phyloP scores from a whole-genome alignment of 1,284 basidiomycete species.

The Malassezia yamatoensis region DNA sequence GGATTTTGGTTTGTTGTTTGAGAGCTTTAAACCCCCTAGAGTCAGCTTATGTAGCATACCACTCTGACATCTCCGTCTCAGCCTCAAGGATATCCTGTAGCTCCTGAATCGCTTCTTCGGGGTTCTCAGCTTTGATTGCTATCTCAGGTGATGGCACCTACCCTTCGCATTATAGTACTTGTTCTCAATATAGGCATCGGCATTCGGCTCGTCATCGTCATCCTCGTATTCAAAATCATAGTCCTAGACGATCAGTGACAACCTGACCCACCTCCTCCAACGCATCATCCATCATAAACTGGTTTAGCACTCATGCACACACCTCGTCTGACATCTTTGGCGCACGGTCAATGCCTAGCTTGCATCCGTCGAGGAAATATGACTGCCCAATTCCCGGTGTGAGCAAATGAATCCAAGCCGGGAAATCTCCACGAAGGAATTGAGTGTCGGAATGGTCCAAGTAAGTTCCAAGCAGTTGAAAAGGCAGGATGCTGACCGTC shows the following conservation, averaged over 20 bases:
- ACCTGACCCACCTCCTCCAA: constrained; percentile 27
- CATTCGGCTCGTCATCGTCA: constrained; percentile 59
- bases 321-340: constrained; percentile 16
- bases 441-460: too few species aligned
- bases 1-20: constrained; percentile 92
- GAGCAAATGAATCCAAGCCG: not conserved
- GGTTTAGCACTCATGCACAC: not conserved
- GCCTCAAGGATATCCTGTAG: constrained; percentile 76
- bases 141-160: constrained; percentile 49
- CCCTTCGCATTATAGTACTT: constrained; percentile 96
- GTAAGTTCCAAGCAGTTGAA: too few species aligned
- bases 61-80: constrained; percentile 83
- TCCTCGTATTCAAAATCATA: constrained; percentile 81
- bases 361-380: constrained; percentile 8
- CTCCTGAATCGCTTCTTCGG: constrained; percentile 75
- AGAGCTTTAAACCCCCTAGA: constrained; percentile 89
- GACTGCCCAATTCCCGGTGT: not conserved
- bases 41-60: constrained; percentile 12
- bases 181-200: constrained; percentile 89
- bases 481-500: not conserved
- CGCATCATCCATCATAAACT: constrained; percentile 47
- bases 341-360: not conserved
- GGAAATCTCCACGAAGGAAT: not conserved
- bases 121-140: constrained; percentile 86
- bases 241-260: constrained; percentile 55